Evolutionary conservation across 331 rosid genomes (phyloP).

Genomic region (Rosa hybrid): DNA sequence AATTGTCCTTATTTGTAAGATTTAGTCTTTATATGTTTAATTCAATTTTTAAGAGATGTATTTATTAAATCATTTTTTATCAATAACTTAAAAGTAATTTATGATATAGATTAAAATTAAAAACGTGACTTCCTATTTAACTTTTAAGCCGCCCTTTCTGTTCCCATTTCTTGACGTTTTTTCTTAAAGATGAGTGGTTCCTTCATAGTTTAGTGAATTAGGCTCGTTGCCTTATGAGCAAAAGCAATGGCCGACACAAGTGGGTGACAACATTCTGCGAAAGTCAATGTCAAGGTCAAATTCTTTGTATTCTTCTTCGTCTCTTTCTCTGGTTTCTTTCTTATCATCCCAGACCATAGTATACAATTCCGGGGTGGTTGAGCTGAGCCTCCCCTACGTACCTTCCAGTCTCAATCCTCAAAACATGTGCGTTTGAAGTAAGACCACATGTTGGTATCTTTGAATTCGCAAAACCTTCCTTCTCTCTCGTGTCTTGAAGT

Average conservation of each 20-base stretch:
- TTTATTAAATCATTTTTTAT: no score
- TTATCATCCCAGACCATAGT: background rate
- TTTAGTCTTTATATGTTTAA: no score
- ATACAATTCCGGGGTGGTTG: background rate
- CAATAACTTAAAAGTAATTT: no score
- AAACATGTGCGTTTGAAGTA: constrained; percentile 31
- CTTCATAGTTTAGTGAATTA: background rate
- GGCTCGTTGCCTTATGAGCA: background rate
- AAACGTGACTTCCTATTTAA: no score
- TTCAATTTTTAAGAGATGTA: no score
- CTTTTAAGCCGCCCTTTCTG: background rate
- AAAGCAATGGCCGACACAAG: background rate
- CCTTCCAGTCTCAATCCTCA: background rate
- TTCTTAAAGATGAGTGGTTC: background rate
- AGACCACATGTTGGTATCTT: constrained; percentile 10
- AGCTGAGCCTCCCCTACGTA: background rate
- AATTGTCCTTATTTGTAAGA: no score
- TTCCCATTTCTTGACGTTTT: background rate
- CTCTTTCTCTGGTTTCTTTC: background rate
- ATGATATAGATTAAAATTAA: no score
- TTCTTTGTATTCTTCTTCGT: background rate
- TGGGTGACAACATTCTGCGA: background rate
- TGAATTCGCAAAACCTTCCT: constrained; percentile 13
- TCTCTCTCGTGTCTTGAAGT: background rate
- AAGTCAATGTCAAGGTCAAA: background rate